Percentiles rank a stretch among this genome's conserved stretches.
These are phyloP conservation scores for Podospora conica DNA, from an alignment of 495 filamentous ascomycete species.

Conservation along the genomic window DNA sequence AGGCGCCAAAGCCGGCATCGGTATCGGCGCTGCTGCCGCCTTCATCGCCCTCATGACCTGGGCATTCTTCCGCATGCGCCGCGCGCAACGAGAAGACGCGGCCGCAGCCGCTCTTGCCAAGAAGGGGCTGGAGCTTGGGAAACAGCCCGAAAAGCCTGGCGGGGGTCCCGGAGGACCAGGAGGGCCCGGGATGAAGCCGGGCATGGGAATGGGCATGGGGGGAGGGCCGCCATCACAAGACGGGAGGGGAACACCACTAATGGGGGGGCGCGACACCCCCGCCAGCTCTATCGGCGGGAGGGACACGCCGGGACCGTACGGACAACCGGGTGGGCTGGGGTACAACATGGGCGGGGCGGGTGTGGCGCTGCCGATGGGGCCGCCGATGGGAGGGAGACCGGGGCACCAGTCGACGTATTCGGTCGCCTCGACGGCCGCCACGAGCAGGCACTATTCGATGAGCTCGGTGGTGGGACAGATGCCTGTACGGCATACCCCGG, in stretches of 20 bases:
- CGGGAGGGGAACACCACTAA: neutral
- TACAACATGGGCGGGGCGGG: neutral
- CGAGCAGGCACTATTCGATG: neutral
- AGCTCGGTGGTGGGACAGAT: neutral
- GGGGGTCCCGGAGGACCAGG: neutral
- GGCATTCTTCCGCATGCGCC: neutral
- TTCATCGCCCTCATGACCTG: neutral
- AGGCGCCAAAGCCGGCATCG: conserved; percentile 5
- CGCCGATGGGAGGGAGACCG: neutral
- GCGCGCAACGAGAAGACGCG: neutral
- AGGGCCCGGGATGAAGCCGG: neutral
- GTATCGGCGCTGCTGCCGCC: neutral
- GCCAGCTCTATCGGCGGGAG: neutral
- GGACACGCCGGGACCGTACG: neutral
- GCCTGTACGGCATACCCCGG: neutral
- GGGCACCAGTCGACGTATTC: neutral
- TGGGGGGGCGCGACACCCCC: neutral
- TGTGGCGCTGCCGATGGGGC: neutral
- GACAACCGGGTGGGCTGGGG: neutral
- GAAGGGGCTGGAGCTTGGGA: neutral
- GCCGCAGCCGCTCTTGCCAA: neutral
- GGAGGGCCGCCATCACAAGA: neutral
- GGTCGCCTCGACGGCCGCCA: neutral
- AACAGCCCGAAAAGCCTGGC: neutral
- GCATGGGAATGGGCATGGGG: neutral